Conservation (phyloP, 768 basidiomycete species). For the Xerocomus brunneocitrinus region DNA sequence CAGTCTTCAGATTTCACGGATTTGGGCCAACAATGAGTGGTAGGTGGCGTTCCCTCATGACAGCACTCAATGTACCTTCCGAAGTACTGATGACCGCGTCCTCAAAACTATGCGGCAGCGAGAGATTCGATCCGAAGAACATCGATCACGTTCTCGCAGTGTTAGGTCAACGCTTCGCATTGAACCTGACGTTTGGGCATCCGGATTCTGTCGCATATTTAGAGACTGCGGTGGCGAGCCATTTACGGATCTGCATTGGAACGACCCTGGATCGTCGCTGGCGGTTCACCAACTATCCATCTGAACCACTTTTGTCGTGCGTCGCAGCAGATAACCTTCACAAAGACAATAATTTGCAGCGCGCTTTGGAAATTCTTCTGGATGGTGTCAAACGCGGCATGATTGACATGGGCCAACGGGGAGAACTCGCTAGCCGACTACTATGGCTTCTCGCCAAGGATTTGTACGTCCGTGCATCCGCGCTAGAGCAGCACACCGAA, state of each 20-base stretch:
- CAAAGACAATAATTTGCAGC: no score
- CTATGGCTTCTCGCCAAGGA: background rate
- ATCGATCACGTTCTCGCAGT: background rate
- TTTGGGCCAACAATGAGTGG: background rate
- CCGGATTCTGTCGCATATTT: background rate
- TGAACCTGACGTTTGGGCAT: background rate
- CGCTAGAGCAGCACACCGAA: no score
- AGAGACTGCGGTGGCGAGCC: background rate
- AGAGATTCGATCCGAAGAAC: no score
- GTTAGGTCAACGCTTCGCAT: background rate
- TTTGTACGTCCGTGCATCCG: background rate
- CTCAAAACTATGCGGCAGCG: no score
- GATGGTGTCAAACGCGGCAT: background rate
- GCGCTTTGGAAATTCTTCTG: no score
- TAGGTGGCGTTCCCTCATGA: background rate
- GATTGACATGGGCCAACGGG: background rate
- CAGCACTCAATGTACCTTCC: background rate
- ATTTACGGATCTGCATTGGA: slow-evolving; percentile 1
- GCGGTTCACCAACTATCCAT: background rate
- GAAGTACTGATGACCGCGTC: background rate
- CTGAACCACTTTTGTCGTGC: background rate
- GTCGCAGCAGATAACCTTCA: background rate
- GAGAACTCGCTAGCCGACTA: background rate
- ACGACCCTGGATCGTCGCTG: background rate
- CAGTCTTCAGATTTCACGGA: background rate